Base-by-base conservation (phyloP, 495 filamentous ascomycete genomes). In the Chaetomium fimeti region DNA sequence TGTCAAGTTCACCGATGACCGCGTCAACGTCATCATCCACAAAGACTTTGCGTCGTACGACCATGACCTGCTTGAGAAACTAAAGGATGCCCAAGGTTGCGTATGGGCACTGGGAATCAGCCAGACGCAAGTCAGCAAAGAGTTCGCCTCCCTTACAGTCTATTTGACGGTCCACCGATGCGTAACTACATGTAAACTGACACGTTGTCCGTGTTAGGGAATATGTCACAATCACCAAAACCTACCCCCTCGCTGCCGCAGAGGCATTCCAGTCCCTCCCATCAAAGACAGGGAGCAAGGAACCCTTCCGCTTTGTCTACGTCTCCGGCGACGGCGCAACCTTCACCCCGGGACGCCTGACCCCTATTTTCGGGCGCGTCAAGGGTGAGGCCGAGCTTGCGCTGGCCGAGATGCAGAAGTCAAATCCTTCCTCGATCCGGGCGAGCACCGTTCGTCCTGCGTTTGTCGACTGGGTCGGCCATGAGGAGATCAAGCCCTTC, bases 101-200 rank as follows among this genome's bases (percentile, higher is more conserved):
- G 86, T 92, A 0, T 92, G 89, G 89, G 89, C 89, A 12, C 73
- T 86, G 61, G 89, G 89, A 12, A 84, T 85, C 28, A 84, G 81
- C 63, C 79, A 84, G 38, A 83, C 71, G 11, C 71, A 81, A 38
- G 88, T 91, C 25, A 71, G 68, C 59, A 85, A 86, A 65, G 80
- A 84, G 87, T 89, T 72, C 52, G 82, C 75, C 4, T 40, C 24
- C n/a, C n/a, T n/a, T n/a, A n/a, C n/a, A n/a, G n/a, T n/a, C n/a
- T 16, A 8, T 48, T 38, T 32, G 13, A 25, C 36, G 22, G 28
- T 4, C 1, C n/a, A 53, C 32, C 29, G 29, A 7, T 32, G 29
- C 29, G 32, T 36, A 36, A 5, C 32, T 5, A 36, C 6, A 11
- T 36, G 22, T 22, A 22, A 25, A 4, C 25, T 53, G 3, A 53